These are phyloP conservation scores for Aspergillus hancockii DNA, from an alignment of 495 filamentous ascomycete species.

Conservation along the genomic window DNA sequence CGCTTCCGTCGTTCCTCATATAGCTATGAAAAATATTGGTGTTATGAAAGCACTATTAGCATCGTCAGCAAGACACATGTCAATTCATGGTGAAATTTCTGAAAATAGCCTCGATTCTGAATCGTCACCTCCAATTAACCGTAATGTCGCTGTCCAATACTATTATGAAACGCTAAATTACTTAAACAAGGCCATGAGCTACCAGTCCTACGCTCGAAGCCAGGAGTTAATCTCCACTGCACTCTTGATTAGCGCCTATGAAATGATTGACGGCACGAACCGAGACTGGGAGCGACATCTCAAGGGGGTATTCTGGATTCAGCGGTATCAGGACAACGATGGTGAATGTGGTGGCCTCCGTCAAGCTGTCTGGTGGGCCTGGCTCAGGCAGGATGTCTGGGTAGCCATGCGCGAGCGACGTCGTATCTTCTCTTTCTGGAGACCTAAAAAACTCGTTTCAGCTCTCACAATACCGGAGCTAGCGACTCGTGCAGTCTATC, in stretches of 20 bases:
- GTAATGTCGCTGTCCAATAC: slow-evolving; percentile 25
- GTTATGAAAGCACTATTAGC: slow-evolving; percentile 33
- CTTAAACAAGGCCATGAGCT: slow-evolving; percentile 29
- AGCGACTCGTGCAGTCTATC: slow-evolving; percentile 10
- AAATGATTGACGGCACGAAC: slow-evolving; percentile 32
- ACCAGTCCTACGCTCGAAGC: slow-evolving; percentile 23
- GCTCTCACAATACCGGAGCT: slow-evolving; percentile 13
- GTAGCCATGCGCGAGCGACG: slow-evolving; percentile 31
- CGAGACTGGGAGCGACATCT: slow-evolving; percentile 32
- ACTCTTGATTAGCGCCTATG: slow-evolving; percentile 29
- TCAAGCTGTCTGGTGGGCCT: slow-evolving; percentile 34
- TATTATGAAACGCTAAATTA: slow-evolving; percentile 33
- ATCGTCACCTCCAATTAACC: slow-evolving; percentile 6
- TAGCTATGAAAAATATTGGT: slow-evolving; percentile 29
- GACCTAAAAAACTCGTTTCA: slow-evolving; percentile 22
- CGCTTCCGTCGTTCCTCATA: slow-evolving; percentile 22
- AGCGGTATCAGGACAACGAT: slow-evolving; percentile 28
- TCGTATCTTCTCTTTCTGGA: slow-evolving; percentile 28
- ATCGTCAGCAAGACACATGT: slow-evolving; percentile 24
- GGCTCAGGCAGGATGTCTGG: slow-evolving; percentile 34
- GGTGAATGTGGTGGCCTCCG: slow-evolving; percentile 30
- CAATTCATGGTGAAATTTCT: slow-evolving; percentile 10
- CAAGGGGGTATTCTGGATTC: slow-evolving; percentile 32
- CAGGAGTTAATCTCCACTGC: slow-evolving; percentile 28
- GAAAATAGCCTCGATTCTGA: background rate